Evolutionary conservation across 1,139 yeast species (phyloP).

Genomic region (Scheffersomyces titani): DNA sequence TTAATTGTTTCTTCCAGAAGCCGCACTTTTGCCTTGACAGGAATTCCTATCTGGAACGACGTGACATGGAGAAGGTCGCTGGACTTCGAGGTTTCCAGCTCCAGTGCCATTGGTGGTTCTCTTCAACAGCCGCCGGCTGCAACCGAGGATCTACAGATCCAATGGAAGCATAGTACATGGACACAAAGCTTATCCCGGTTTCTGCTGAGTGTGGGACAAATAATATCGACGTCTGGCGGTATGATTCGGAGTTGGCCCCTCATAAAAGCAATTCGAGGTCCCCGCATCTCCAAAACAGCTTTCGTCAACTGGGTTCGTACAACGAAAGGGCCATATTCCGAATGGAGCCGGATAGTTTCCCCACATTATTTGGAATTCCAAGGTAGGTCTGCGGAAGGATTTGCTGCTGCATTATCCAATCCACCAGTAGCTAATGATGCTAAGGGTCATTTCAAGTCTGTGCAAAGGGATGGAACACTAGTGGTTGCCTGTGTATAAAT

Average conservation of each 20-base stretch:
- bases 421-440: neutral
- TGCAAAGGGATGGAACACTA: neutral
- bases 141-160: neutral
- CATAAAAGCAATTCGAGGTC: neutral
- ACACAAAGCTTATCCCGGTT: neutral
- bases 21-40: neutral
- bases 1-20: neutral
- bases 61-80: too few species aligned
- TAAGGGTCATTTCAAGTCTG: neutral
- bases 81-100: too few species aligned
- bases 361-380: neutral
- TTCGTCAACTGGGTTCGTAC: neutral
- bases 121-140: neutral
- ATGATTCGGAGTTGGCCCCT: neutral
- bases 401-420: neutral
- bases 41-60: too few species aligned
- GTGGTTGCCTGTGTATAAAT: neutral
- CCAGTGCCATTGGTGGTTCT: too few species aligned
- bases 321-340: neutral
- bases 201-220: neutral
- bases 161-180: neutral
- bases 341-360: neutral
- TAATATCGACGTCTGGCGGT: neutral
- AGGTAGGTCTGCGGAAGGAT: neutral
- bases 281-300: neutral